phyloP scores from a whole-genome alignment of 805 yeast genomes.

The Candida krabiensis region DNA sequence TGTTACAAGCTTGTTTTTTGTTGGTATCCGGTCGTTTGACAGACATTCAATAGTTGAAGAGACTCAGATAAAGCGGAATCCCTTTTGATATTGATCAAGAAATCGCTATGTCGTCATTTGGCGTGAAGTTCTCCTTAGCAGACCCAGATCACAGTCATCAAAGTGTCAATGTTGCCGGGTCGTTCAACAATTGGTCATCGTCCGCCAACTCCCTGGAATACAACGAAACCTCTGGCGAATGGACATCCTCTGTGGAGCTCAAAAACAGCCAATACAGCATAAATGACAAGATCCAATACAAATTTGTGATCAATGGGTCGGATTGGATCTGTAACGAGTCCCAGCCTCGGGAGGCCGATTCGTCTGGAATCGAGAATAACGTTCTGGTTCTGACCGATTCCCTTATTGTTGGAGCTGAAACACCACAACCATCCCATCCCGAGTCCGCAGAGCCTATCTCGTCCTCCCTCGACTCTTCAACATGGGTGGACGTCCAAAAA shows the following conservation, averaged over 20 bases:
- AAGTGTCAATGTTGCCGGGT: conserved; percentile 21
- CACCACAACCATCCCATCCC: conserved; percentile 1
- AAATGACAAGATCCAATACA: conserved; percentile 25
- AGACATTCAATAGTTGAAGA: too few relatives aligned
- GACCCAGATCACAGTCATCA: conserved; percentile 15
- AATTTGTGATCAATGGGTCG: conserved; percentile 27
- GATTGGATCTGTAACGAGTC: conserved; percentile 29
- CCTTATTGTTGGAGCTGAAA: not conserved
- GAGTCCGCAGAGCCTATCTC: not conserved
- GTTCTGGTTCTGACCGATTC: conserved; percentile 12
- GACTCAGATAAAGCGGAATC: too few relatives aligned
- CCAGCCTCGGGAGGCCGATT: conserved; percentile 24
- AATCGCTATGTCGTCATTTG: not conserved
- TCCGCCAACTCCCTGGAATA: conserved; percentile 6
- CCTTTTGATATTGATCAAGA: too few relatives aligned
- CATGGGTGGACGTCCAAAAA: conserved; percentile 16
- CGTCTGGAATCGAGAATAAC: conserved; percentile 29
- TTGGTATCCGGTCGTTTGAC: too few relatives aligned
- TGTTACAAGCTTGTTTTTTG: too few relatives aligned
- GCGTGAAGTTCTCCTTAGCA: conserved; percentile 12
- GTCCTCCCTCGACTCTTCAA: conserved; percentile 10
- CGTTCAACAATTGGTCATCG: conserved; percentile 25
- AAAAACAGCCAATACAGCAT: conserved; percentile 1
- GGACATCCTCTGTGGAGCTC: conserved; percentile 9
- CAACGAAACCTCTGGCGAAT: conserved; percentile 1